Evolutionary conservation across 108 stramenopile species (phyloP).

Genomic region (Cyclotella sp.): DNA sequence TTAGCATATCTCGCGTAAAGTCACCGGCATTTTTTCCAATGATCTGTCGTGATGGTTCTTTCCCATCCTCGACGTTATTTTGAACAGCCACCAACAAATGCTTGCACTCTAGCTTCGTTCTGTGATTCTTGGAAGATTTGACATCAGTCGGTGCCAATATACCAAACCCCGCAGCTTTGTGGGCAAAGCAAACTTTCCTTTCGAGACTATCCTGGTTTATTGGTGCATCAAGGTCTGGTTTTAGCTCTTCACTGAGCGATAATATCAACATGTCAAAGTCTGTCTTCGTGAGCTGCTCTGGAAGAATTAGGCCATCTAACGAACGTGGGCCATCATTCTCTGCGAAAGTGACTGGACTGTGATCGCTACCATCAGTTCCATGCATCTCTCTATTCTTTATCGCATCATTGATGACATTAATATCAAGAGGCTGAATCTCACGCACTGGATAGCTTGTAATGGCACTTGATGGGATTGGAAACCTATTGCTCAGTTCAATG

Average conservation of each 20-base stretch:
- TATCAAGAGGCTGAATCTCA: no score
- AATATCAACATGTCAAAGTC: conserved; percentile 1
- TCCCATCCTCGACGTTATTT: neutral
- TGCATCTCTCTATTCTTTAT: no score
- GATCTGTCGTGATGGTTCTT: neutral
- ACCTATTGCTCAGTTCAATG: conserved; percentile 35
- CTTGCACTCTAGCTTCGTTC: neutral
- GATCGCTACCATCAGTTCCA: no score
- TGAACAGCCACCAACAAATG: conserved; percentile 1
- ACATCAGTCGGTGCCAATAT: neutral
- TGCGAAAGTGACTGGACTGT: no score
- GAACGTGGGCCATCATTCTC: neutral
- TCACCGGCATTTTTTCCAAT: neutral
- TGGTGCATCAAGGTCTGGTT: conserved; percentile 4
- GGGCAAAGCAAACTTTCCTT: neutral
- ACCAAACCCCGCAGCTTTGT: neutral
- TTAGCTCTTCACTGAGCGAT: neutral
- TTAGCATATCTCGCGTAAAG: neutral
- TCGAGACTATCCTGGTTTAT: conserved; percentile 13
- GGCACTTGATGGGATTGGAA: conserved; percentile 41
- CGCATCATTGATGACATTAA: no score
- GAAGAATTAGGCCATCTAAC: neutral
- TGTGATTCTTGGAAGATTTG: neutral
- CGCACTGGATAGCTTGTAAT: conserved; percentile 9
- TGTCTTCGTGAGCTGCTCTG: neutral